Evolutionary conservation across 2,329 filamentous ascomycete species (phyloP).

Genomic region (Laburnicola sp.): DNA sequence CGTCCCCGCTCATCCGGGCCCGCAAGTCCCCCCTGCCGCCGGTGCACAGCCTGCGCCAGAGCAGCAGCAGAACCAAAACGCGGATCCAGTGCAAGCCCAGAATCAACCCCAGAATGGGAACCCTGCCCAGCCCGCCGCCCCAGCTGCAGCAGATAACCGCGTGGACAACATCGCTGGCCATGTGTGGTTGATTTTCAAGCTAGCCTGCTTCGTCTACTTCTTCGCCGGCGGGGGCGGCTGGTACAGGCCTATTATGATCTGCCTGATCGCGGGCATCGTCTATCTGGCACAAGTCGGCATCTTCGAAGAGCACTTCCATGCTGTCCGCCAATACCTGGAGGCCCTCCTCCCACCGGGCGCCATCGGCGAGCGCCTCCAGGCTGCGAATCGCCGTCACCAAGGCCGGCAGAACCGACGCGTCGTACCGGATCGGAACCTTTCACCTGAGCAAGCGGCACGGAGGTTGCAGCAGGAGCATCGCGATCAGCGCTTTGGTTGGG

Average conservation of each 20-base stretch:
- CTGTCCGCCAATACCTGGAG: not conserved
- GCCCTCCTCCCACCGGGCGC: not conserved
- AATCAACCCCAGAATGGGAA: conserved; percentile 9
- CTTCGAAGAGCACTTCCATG: conserved; percentile 35
- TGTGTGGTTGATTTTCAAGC: conserved; percentile 61
- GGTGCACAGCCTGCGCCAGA: conserved; percentile 13
- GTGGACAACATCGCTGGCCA: conserved; percentile 40
- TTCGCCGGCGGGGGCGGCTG: conserved; percentile 53
- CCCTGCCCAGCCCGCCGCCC: conserved; percentile 3
- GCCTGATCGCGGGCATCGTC: conserved; percentile 45
- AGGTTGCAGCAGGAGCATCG: conserved; percentile 45
- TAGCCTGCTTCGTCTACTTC: conserved; percentile 63
- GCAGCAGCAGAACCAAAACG: conserved; percentile 8
- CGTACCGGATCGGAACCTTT: conserved; percentile 23
- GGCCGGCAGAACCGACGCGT: conserved; percentile 8
- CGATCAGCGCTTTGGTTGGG: conserved; percentile 33
- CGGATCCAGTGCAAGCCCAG: conserved; percentile 5
- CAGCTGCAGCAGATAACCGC: conserved; percentile 23
- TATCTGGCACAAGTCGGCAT: conserved; percentile 49
- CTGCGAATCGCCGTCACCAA: not conserved
- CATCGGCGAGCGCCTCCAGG: not conserved
- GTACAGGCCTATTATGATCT: conserved; percentile 47
- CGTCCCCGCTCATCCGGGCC: conserved; percentile 18
- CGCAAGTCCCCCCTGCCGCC: conserved; percentile 16
- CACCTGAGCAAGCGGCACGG: conserved; percentile 49